Conservation (phyloP, 2,329 filamentous ascomycete species). For the Metarhizium anisopliae region DNA sequence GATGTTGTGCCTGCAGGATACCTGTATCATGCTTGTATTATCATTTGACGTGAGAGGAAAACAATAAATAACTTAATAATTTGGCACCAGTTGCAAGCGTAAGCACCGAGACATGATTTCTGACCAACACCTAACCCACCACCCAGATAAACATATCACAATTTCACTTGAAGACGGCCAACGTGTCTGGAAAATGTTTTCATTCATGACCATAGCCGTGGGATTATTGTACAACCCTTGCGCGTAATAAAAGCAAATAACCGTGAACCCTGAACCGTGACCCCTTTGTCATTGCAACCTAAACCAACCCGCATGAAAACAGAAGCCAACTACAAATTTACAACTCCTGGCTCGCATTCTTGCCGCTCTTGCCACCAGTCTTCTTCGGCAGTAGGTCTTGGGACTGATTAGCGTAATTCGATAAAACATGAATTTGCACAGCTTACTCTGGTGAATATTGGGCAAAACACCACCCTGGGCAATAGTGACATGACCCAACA, state of each 20-base stretch:
- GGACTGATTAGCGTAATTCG: conserved; percentile 27
- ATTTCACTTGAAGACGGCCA: background rate
- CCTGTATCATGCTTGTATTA: no score
- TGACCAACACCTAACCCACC: background rate
- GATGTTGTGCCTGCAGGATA: no score
- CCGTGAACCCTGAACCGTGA: conserved; percentile 67
- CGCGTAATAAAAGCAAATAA: conserved; percentile 43
- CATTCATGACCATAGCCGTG: conserved; percentile 58
- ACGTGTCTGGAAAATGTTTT: background rate
- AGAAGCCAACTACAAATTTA: conserved; percentile 48
- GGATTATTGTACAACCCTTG: conserved; percentile 67
- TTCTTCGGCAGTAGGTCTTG: conserved; percentile 98
- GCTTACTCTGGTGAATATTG: conserved; percentile 89
- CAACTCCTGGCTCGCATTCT: conserved; percentile 90
- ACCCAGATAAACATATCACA: background rate
- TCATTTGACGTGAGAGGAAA: no score
- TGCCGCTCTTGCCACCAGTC: conserved; percentile 79
- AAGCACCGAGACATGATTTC: no score
- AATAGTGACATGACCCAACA: conserved; percentile 91
- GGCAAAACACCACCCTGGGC: conserved; percentile 94
- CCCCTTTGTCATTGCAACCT: conserved; percentile 74
- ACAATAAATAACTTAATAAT: no score
- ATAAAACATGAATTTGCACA: conserved; percentile 24
- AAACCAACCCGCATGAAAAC: conserved; percentile 50
- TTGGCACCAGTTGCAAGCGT: no score